Base-by-base conservation (phyloP, 495 filamentous ascomycete genomes). In the Haplographium delicatum region DNA sequence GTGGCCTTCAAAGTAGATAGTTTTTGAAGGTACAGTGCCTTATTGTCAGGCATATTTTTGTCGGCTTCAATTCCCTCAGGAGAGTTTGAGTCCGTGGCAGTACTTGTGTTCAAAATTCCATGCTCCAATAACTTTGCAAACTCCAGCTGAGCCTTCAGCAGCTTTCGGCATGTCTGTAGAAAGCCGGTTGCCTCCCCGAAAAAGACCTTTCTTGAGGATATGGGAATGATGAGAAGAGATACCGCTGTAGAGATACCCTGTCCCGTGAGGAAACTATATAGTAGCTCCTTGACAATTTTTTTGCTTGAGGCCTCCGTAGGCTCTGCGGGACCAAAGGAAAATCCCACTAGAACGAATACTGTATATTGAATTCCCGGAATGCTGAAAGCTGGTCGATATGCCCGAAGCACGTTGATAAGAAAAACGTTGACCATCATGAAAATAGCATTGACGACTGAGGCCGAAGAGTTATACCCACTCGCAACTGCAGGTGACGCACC, bases 361-460 rank as follows among this genome's bases (percentile, higher is more conserved):
- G 79, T 80, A 62, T 81, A 88, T 31, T 85, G 73, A 34, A 91
- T 86, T 30, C 80, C 72, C 0, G 88, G 85, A 41, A 90, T 77
- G 27, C 80, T 78, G 22, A 90, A 76, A 57, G 83, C 80, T n/a
- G 85, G 84, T 34, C 74, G 72, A 50, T 81, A 82, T 27, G 85
- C 85, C 10, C 84, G 78, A 8, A 86, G 62, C 0, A 77, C 68
- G 61, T 87, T 88, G 44, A 81, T 74, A 23, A 83, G 34, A 68
- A 83, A 93, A 27, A 88, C 84, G 55, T 84, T 79, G 56, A 80
- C 76, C 62, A 91, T 88, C 5, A 93, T 71, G 82, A 86, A 93
- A 2, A 89, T 68, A 0, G 68, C 88, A 46, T 77, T 82, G 3
- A 91, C 85, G 0, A 78, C 86, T 0, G 82, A 80, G 10, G 86